phyloP scores from a whole-genome alignment of 108 stramenopile species.

The Cyclotella atomus region DNA sequence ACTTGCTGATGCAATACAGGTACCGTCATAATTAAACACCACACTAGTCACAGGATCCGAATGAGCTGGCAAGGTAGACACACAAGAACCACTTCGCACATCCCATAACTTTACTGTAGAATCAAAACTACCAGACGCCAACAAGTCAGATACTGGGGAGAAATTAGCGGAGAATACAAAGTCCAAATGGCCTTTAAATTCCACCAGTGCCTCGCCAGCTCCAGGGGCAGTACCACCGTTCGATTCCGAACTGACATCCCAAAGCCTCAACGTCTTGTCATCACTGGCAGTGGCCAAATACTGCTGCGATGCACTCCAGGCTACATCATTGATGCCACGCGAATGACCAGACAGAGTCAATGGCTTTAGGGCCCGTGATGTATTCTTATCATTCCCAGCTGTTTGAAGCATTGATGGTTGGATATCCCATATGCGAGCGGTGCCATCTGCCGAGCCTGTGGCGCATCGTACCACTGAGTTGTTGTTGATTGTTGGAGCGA shows the following conservation, averaged over 20 bases:
- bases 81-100: slow-evolving; percentile 88
- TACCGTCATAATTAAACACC: slow-evolving; percentile 89
- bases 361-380: slow-evolving; percentile 33
- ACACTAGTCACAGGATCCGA: slow-evolving; percentile 95
- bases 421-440: slow-evolving; percentile 80
- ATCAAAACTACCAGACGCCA: slow-evolving; percentile 89
- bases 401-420: slow-evolving; percentile 11
- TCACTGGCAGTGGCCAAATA: slow-evolving; percentile 91
- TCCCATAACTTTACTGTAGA: slow-evolving; percentile 98
- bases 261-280: slow-evolving; percentile 91
- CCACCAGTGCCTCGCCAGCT: slow-evolving; percentile 81
- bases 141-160: slow-evolving; percentile 79
- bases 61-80: slow-evolving; percentile 92
- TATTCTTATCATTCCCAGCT: background rate
- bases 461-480: slow-evolving; percentile 59
- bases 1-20: slow-evolving; percentile 77
- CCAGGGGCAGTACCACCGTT: too few relatives aligned
- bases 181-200: slow-evolving; percentile 89
- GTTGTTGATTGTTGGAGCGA: slow-evolving; percentile 59
- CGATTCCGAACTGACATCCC: slow-evolving; percentile 65
- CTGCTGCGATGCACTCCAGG: slow-evolving; percentile 68
- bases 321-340: slow-evolving; percentile 86
- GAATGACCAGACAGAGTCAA: slow-evolving; percentile 64
- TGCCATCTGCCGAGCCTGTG: slow-evolving; percentile 78
- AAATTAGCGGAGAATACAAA: slow-evolving; percentile 92